phyloP scores from a whole-genome alignment of 495 filamentous ascomycete species.

The Terfezia claveryi region DNA sequence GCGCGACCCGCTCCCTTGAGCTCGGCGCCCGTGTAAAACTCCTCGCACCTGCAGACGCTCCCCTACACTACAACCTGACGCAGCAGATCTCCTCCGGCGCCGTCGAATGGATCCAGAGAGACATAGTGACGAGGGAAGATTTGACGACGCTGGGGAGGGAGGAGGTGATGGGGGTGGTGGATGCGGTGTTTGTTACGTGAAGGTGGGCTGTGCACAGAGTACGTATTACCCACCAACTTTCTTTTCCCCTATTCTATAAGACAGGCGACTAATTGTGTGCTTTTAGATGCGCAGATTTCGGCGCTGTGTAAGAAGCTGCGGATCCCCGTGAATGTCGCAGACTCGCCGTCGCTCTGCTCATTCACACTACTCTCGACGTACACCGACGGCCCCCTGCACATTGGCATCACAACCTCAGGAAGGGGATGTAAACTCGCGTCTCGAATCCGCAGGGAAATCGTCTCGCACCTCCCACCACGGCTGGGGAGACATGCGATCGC shows the following conservation, averaged over 20 bases:
- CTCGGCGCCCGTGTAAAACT: conserved; percentile 73
- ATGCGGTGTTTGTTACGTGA: conserved; percentile 72
- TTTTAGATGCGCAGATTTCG: conserved; percentile 37
- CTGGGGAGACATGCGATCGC: conserved; percentile 57
- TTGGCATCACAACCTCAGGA: conserved; percentile 90
- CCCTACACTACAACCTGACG: conserved; percentile 49
- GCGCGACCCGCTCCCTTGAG: conserved; percentile 57
- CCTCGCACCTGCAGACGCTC: conserved; percentile 43
- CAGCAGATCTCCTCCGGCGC: conserved; percentile 50
- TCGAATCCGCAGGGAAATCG: conserved; percentile 73
- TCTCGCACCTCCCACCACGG: conserved; percentile 50
- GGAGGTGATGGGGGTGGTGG: conserved; percentile 59
- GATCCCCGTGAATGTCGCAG: conserved; percentile 82
- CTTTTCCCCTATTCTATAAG: too few relatives aligned
- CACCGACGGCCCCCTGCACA: conserved; percentile 74
- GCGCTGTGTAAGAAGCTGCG: conserved; percentile 51
- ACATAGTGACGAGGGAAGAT: conserved; percentile 22
- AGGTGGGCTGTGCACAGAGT: too few relatives aligned
- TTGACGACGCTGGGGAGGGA: conserved; percentile 52
- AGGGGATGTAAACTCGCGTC: conserved; percentile 86
- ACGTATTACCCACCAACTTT: too few relatives aligned
- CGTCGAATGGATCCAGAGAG: conserved; percentile 41
- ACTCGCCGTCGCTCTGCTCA: conserved; percentile 61
- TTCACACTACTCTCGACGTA: conserved; percentile 79
- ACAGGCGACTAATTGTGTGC: too few relatives aligned